Base-by-base conservation (phyloP, 768 basidiomycete species). In the Mycena vitilis region DNA sequence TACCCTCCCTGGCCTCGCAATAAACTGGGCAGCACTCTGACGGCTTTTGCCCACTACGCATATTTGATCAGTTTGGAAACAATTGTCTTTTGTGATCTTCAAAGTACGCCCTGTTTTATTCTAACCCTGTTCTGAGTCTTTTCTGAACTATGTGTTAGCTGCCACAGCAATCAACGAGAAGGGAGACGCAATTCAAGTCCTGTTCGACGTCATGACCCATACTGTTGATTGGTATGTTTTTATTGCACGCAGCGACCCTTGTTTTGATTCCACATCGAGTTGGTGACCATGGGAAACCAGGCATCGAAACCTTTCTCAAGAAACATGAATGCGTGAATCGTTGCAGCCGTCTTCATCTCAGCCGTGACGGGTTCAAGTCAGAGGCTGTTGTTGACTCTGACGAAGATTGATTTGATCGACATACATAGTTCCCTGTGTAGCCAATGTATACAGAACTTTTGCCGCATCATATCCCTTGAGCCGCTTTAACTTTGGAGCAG, bases 181-280 rank as follows among this genome's bases (percentile, higher is more conserved):
- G 3, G 64, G 64, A 0, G 42, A 66, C 0, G 65, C 40, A 0
- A 60, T 66, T 9, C 23, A 65, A 3, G 51, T 60, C 9, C 51
- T 66, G 51, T 66, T 66, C 38, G 57, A 66, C n/a, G 51, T 66
- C 7, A 66, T 66, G 65, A 66, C 65, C 44, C 65, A 60, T 51
- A 60, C 65, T 18, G 47, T 60, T 18, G 23, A 66, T 54, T 38
- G 30, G 65, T 66, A 38, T 51, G 54, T 56, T 48, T 0, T 64
- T n/a, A 30, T 30, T 30, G 30, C 30, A 30, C 30, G 30, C 30
- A 30, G 30, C 30, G 30, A 30, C 5, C 30, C 30, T 30, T 30
- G 5, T 30, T 2, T 30, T 30, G 30, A 30, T 30, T 30, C 30
- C 5, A 2, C 30, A 30, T 30, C 30, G 60, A 10, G 60, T 60